Percentiles rank a stretch among this genome's conserved stretches.
These are phyloP conservation scores for Jatropha multifida DNA, from an alignment of 441 rosid species.

Conservation along the genomic window DNA sequence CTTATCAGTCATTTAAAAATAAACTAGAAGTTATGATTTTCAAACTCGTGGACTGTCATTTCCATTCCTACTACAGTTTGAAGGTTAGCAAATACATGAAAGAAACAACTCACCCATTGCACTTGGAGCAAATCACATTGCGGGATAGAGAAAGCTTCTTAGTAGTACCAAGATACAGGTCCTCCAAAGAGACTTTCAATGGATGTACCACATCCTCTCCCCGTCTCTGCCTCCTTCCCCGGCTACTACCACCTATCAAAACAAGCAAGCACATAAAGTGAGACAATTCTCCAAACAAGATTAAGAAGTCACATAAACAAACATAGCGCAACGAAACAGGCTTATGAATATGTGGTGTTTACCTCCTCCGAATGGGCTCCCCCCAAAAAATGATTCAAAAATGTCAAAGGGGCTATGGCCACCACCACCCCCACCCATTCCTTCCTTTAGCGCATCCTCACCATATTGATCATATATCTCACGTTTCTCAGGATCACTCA, in stretches of 20 bases:
- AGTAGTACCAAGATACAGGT: constrained; percentile 58
- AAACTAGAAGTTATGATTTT: no score
- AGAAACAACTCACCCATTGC: constrained; percentile 56
- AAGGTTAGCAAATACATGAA: not conserved
- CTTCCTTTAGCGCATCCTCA: constrained; percentile 87
- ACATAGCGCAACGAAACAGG: not conserved
- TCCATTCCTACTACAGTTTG: no score
- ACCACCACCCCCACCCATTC: constrained; percentile 72
- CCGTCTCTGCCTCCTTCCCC: constrained; percentile 72
- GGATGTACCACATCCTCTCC: constrained; percentile 86
- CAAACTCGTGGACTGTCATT: no score
- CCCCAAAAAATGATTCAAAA: constrained; percentile 79
- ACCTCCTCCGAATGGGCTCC: constrained; percentile 82
- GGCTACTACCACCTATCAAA: constrained; percentile 57
- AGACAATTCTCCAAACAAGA: not conserved
- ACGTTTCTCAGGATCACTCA: constrained; percentile 86
- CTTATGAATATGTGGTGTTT: not conserved
- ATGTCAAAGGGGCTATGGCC: constrained; percentile 83
- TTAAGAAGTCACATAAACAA: not conserved
- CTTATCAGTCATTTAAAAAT: no score
- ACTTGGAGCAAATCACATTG: constrained; percentile 66
- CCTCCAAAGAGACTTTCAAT: constrained; percentile 68
- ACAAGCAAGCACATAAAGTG: not conserved
- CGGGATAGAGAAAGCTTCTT: constrained; percentile 83
- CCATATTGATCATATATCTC: constrained; percentile 89